Percentiles rank a stretch among this genome's conserved stretches.
Evolutionary conservation across 2,329 filamentous ascomycete genomes (phyloP).

Genomic region (Coniochaeta sp.): DNA sequence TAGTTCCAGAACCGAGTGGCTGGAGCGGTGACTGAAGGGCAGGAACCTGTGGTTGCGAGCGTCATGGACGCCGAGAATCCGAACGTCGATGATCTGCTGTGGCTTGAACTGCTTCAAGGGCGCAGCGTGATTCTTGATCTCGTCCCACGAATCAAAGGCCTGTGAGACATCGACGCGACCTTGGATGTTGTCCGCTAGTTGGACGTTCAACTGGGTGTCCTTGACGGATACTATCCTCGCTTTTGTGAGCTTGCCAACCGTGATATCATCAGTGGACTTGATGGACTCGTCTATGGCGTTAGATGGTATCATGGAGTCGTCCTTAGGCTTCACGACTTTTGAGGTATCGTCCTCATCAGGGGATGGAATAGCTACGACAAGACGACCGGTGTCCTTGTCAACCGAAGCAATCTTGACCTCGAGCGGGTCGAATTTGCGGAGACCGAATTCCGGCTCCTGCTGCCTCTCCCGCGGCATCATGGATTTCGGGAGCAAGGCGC

Average conservation of each 20-base stretch:
- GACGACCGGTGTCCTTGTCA: slow-evolving; percentile 62
- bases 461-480: slow-evolving; percentile 67
- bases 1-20: slow-evolving; percentile 79
- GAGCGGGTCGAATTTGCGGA: slow-evolving; percentile 70
- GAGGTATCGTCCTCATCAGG: slow-evolving; percentile 34
- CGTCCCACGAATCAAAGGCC: slow-evolving; percentile 79
- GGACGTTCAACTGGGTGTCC: slow-evolving; percentile 86
- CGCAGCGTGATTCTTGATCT: slow-evolving; percentile 74
- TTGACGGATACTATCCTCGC: slow-evolving; percentile 80
- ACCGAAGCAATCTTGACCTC: slow-evolving; percentile 64
- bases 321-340: slow-evolving; percentile 26
- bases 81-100: slow-evolving; percentile 65
- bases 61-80: slow-evolving; percentile 81
- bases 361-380: slow-evolving; percentile 48
- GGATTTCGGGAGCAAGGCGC: slow-evolving; percentile 72
- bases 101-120: slow-evolving; percentile 69
- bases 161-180: slow-evolving; percentile 93
- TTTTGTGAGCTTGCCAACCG: slow-evolving; percentile 64
- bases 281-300: slow-evolving; percentile 56
- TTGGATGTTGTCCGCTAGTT: slow-evolving; percentile 78
- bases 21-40: slow-evolving; percentile 78
- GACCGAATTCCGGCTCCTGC: slow-evolving; percentile 65
- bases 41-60: slow-evolving; percentile 86
- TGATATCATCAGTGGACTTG: slow-evolving; percentile 62
- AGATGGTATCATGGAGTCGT: slow-evolving; percentile 23